Evolutionary conservation across 345 rosid species (phyloP), one percentile per base, ranked within the genome.

Genomic region (Litchi chinensis): DNA sequence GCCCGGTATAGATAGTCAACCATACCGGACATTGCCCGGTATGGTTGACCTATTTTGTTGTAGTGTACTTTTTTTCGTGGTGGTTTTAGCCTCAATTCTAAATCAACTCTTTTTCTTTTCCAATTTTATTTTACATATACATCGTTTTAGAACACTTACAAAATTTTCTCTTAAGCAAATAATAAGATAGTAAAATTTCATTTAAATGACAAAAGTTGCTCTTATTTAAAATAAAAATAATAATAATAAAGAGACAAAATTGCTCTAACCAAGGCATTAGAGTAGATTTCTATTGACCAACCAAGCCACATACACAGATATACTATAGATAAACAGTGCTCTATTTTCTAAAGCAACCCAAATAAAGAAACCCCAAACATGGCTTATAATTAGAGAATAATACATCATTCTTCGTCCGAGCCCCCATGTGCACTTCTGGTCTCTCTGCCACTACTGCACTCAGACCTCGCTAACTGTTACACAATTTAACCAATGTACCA

Each of bases 361-460:
- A 63, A 63, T 24, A 63, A 60, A 40, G 76, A 59, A 21, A 59
- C 56, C 68, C 39, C 22, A 8, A 39, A 40, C 43, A 40, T 7
- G 44, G 60, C 13, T 39, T 59, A 73, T 48, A 59, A 54, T 54
- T 54, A 54, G 59, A 54, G 59, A 54, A 54, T 11, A 50, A 44
- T 46, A 21, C 21, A 37, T 66, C 39, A 13, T 76, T 32, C 65
- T 63, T 28, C 48, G 7, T 13, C 8, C 46, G 22, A 28, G 28
- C 46, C 73, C 73, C 67, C 79, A 76, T 76, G 73, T 67, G 79
- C 66, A 76, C 37, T 52, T 65, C 65, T 76, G 71, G 26, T 48
- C 71, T 62, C 7, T 28, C 48, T 57, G 65, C 50, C 65, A 72
- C 9, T 15, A 16, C 57, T 74, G 69, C 44, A 37, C 66, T 56